Evolutionary conservation across 768 basidiomycete genomes (phyloP).

Genomic region (Podaxis pistillaris): DNA sequence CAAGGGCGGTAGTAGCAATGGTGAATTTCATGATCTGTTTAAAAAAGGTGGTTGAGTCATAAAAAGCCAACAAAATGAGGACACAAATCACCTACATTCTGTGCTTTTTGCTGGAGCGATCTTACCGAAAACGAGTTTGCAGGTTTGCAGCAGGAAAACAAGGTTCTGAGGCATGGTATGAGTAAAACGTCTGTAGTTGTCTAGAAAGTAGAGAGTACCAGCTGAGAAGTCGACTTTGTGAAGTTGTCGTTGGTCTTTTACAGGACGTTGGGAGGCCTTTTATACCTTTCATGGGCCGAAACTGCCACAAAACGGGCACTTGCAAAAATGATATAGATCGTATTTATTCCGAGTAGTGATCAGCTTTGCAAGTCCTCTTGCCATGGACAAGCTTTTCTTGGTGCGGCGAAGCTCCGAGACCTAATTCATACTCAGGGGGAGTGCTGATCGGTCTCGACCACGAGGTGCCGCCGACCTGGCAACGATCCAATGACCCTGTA

Average conservation of each 20-base stretch:
- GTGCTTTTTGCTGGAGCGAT: neutral
- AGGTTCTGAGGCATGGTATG: neutral
- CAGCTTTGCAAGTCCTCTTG: neutral
- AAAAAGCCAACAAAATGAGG: neutral
- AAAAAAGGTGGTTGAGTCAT: neutral
- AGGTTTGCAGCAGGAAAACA: neutral
- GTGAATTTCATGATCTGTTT: constrained; percentile 12
- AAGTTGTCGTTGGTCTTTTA: neutral
- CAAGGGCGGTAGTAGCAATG: constrained; percentile 1
- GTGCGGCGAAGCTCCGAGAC: neutral
- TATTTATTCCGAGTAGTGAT: neutral
- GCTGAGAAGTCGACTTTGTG: neutral
- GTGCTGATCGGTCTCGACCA: neutral
- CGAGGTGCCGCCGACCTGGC: neutral
- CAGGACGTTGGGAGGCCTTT: neutral
- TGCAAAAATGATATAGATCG: neutral
- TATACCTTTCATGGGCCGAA: neutral
- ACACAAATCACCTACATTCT: neutral
- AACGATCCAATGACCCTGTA: neutral
- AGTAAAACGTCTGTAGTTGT: neutral
- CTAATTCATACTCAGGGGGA: neutral
- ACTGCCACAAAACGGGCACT: neutral
- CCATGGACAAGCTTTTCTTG: neutral
- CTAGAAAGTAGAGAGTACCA: neutral
- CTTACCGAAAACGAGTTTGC: neutral